Conservation (phyloP, 352 stramenopile genomes). For the Phytopythium helicoides region DNA sequence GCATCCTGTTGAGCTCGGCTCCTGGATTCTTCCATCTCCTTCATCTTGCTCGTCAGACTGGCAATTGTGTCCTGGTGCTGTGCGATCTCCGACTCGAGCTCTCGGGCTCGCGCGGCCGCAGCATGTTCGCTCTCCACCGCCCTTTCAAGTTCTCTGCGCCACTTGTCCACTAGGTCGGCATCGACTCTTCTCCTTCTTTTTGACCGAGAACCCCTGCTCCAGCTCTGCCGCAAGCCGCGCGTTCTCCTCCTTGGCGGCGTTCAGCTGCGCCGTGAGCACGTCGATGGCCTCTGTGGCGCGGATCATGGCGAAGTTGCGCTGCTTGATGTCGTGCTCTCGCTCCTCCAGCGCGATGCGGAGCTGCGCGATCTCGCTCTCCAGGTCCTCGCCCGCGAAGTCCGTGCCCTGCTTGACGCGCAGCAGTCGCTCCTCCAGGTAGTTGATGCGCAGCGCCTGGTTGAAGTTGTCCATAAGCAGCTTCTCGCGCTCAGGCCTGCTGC, state of each 20-base stretch:
- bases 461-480: constrained; percentile 71
- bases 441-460: constrained; percentile 67
- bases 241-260: constrained; percentile 25
- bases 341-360: constrained; percentile 56
- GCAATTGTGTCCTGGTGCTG: constrained; percentile 25
- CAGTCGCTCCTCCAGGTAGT: constrained; percentile 67
- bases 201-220: constrained; percentile 5
- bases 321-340: constrained; percentile 57
- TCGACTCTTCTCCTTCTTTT: constrained; percentile 26
- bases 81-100: constrained; percentile 38
- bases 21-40: constrained; percentile 30
- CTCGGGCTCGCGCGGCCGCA: constrained; percentile 15
- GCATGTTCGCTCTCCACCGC: constrained; percentile 31
- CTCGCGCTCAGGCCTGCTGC: constrained; percentile 54
- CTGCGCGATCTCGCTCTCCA: constrained; percentile 62
- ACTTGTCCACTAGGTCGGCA: constrained; percentile 34
- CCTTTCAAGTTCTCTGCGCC: constrained; percentile 33
- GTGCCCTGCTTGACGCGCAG: constrained; percentile 57
- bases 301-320: constrained; percentile 58
- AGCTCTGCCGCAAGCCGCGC: constrained; percentile 22
- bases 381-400: constrained; percentile 53
- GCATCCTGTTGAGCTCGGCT: constrained; percentile 26
- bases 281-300: constrained; percentile 58
- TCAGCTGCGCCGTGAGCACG: constrained; percentile 40
- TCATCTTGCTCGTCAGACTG: constrained; percentile 22